Evolutionary conservation across 257 asterid genomes (phyloP), one percentile per base, ranked within the genome.

Genomic region (Solanum chmielewskii): DNA sequence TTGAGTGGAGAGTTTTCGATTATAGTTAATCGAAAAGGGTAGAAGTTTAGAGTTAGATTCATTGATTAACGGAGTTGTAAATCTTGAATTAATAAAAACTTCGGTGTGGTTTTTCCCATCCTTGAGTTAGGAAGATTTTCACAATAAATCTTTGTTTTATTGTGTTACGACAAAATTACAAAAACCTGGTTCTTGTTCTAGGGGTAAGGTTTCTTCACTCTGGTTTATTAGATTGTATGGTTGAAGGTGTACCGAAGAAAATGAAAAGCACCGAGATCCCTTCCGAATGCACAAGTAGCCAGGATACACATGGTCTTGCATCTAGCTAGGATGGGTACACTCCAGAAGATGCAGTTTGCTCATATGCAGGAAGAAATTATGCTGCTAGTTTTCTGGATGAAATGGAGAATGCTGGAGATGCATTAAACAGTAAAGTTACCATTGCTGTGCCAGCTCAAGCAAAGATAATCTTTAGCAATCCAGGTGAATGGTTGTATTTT

Each of bases 171-270:
- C 2, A 29, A 29, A 29, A 29, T 29, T 29, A 29, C 29, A 29
- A 29, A 29, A 29, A 29, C 29, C 29, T 2, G 29, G 29, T 29
- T 29, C 29, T 29, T 29, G 29, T 29, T 29, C 29, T 29, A 29
- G 29, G 29, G 29, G 29, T 29, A 29, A 29, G 29, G 2, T 29
- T 29, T 29, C 29, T 29, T 29, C 29, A 29, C 29, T 29, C 29
- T 29, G 29, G 2, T 87, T 88, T 90, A 81, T 86, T 90, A 23
- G 93, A 93, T 84, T 56, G 91, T 91, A 86, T 91, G 41, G 74
- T 87, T 82, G 98, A 90, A 78, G 93, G 94, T 56, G 89, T 93
- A 89, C 96, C 96, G 11, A 96, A 94, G 90, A 94, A 90, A 90
- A 88, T 86, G 92, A 91, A 95, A 87, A 91, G 94, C 90, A 88